phyloP scores from a whole-genome alignment of 1,139 yeast genomes.

The Saccharomycopsis phalli region DNA sequence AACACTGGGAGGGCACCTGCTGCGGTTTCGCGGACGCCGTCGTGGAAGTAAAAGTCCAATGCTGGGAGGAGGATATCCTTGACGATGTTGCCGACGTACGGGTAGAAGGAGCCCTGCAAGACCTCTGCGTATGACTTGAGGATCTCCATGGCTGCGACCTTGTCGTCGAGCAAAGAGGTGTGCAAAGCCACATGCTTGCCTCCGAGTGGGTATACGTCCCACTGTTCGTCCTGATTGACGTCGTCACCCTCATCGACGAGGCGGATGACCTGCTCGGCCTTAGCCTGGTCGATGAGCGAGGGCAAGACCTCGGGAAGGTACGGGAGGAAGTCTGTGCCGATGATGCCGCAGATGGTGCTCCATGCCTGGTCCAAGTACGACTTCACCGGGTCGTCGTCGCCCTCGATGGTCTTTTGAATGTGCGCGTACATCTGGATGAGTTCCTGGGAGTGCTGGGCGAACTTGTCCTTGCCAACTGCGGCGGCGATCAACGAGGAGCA shows the following conservation, averaged over 20 bases:
- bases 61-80: slow-evolving; percentile 81
- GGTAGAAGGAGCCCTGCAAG: slow-evolving; percentile 72
- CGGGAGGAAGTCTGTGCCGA: slow-evolving; percentile 84
- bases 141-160: slow-evolving; percentile 84
- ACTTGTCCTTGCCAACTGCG: slow-evolving; percentile 94
- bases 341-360: slow-evolving; percentile 84
- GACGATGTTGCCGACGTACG: slow-evolving; percentile 73
- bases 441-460: slow-evolving; percentile 66
- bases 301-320: slow-evolving; percentile 84
- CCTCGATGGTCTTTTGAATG: slow-evolving; percentile 53
- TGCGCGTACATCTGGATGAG: slow-evolving; percentile 64
- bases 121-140: slow-evolving; percentile 82
- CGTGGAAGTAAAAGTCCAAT: slow-evolving; percentile 83
- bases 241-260: slow-evolving; percentile 76
- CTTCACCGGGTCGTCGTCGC: slow-evolving; percentile 77
- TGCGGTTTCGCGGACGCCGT: slow-evolving; percentile 88
- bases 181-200: slow-evolving; percentile 95
- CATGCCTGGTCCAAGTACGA: slow-evolving; percentile 90
- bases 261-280: slow-evolving; percentile 82
- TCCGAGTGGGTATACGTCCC: slow-evolving; percentile 88
- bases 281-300: slow-evolving; percentile 75
- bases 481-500: slow-evolving; percentile 89
- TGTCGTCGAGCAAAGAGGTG: slow-evolving; percentile 85
- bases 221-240: slow-evolving; percentile 76
- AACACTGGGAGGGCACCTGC: slow-evolving; percentile 77